These are phyloP conservation scores for Penicillium sp. DNA, from an alignment of 2,329 filamentous ascomycete genomes.

Conservation along the genomic window DNA sequence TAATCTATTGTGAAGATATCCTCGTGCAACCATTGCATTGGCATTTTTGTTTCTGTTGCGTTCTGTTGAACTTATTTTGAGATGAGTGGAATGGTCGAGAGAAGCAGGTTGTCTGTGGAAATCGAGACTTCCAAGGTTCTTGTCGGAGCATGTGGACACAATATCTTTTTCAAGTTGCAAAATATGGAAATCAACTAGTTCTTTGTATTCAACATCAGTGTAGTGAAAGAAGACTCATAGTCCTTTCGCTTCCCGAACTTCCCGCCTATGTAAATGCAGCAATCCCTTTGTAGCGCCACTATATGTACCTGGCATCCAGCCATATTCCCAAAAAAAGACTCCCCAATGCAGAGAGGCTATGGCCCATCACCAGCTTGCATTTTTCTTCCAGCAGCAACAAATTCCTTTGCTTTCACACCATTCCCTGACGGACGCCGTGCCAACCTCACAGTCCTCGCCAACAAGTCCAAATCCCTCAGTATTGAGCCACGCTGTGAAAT, in stretches of 20 bases:
- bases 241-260: too few species aligned
- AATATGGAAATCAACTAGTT: too few species aligned
- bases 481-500: slow-evolving; percentile 82
- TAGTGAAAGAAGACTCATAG: too few species aligned
- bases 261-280: background rate
- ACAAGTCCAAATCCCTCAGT: slow-evolving; percentile 63
- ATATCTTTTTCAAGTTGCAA: too few species aligned
- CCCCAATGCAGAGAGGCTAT: background rate
- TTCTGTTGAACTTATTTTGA: too few species aligned
- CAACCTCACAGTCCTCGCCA: slow-evolving; percentile 67
- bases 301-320: background rate
- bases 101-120: too few species aligned
- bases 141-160: too few species aligned
- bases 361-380: slow-evolving; percentile 13
- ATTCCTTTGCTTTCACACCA: slow-evolving; percentile 90
- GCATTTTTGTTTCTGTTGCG: background rate
- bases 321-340: background rate
- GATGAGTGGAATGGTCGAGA: too few species aligned
- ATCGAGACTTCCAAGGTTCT: too few species aligned
- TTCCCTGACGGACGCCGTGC: slow-evolving; percentile 68
- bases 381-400: slow-evolving; percentile 71
- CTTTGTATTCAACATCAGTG: too few species aligned
- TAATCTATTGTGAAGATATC: background rate
- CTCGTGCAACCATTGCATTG: background rate
- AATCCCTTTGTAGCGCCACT: background rate